Base-by-base conservation (phyloP, 1,284 basidiomycete species). In the Fomitopsis palustris region DNA sequence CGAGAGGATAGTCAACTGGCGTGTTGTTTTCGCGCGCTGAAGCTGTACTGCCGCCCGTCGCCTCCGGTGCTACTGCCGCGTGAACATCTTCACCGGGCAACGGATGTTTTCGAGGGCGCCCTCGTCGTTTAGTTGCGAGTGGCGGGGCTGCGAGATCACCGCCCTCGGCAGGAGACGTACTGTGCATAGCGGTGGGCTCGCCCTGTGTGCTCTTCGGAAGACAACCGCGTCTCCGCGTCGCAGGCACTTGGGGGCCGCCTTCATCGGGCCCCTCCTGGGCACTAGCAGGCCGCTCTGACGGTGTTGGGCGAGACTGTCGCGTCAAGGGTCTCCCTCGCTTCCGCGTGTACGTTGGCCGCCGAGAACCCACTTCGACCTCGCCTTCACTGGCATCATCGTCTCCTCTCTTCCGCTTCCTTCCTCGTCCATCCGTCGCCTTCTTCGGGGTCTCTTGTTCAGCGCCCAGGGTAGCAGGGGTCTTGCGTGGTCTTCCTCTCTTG, bases 251-350 rank as follows among this genome's bases (percentile, higher is more conserved):
- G 17, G 25, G 25, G 12, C 16, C 35, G 14, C 35, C 54, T 37
- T 29, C 35, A 25, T 12, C 23, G 23, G 58, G 23, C 3, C 16
- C 21, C 45, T 37, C 27, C 29, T 35, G 14, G 5, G 25, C 17
- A 41, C 14, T 25, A 27, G 45, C 7, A 1, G 45, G 29, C 17
- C 25, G 12, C 25, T 47, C 25, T 4, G 45, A 4, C 12, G 9
- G 19, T n/a, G 8, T 25, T 16, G 25, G 42, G 31, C 14, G 27
- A 14, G 42, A 17, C 19, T 21, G 43, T 16, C 52, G 58, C 59
- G 76, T 79, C 39, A 67, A 69, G 4, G 77, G 73, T 19, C 78
- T 70, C 7, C 74, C 76, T 39, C 76, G 71, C 55, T 70, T 77
- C 51, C 56, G 69, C 66, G 75, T 78, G 25, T 68, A 67, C 58